Conservation (phyloP, 345 rosid species). For the Brassica cretica region DNA sequence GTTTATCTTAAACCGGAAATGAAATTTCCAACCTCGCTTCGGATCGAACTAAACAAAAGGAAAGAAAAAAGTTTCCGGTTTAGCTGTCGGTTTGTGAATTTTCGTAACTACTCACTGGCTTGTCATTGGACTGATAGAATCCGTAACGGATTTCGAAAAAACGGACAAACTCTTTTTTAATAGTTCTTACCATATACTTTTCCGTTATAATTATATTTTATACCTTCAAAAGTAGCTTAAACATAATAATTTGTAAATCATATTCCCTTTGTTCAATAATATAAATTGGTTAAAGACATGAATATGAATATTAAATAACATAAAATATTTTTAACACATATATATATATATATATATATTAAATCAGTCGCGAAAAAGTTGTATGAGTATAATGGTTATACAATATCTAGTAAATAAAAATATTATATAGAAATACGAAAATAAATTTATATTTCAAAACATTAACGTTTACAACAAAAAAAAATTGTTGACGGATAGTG, state of each 20-base stretch:
- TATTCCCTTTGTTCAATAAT: neutral
- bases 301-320: no score
- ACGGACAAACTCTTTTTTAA: neutral
- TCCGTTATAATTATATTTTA: constrained; percentile 12
- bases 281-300: neutral
- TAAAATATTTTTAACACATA: no score
- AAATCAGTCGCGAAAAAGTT: no score
- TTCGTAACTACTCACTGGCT: neutral
- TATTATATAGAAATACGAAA: neutral
- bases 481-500: constrained; percentile 7
- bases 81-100: constrained; percentile 2
- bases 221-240: neutral
- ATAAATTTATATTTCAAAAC: neutral
- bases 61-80: neutral
- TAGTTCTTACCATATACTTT: constrained; percentile 4
- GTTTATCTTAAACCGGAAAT: neutral
- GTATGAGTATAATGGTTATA: neutral
- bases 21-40: neutral
- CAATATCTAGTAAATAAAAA: neutral
- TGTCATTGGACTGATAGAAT: constrained; percentile 16
- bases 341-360: no score
- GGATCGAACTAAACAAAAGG: neutral
- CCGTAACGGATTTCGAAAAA: constrained; percentile 16
- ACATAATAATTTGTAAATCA: neutral
- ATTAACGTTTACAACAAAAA: neutral